These are phyloP conservation scores for Penicillium digitatum DNA, from an alignment of 2,329 filamentous ascomycete species.

Conservation along the genomic window DNA sequence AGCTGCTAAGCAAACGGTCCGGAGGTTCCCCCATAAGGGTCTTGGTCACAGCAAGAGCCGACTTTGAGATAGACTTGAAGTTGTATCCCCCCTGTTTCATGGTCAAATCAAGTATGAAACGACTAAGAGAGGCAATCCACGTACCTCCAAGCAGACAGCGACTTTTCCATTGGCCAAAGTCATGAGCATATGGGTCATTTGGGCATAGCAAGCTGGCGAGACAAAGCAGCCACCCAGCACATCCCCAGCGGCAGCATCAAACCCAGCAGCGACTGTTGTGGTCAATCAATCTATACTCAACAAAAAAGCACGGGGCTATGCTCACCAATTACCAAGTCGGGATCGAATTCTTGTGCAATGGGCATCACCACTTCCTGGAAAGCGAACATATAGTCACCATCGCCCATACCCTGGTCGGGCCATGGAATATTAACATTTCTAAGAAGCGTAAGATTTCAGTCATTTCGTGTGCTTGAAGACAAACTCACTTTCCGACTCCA, in stretches of 20 bases:
- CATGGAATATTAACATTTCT: slow-evolving; percentile 67
- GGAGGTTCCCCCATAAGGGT: slow-evolving; percentile 96
- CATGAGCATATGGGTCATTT: slow-evolving; percentile 99
- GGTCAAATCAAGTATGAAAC: background rate
- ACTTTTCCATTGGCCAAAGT: slow-evolving; percentile 84
- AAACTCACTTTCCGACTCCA: slow-evolving; percentile 53
- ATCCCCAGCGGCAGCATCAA: slow-evolving; percentile 92
- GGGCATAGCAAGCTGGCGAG: slow-evolving; percentile 83
- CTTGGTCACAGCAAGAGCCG: slow-evolving; percentile 82
- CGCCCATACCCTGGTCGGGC: slow-evolving; percentile 74
- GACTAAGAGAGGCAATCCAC: background rate
- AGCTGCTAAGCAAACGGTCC: slow-evolving; percentile 50
- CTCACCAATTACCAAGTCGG: slow-evolving; percentile 77
- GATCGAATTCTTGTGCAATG: slow-evolving; percentile 86
- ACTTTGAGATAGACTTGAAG: slow-evolving; percentile 83
- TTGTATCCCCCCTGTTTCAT: slow-evolving; percentile 74
- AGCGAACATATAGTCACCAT: slow-evolving; percentile 93
- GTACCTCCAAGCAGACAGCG: slow-evolving; percentile 77
- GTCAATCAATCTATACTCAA: slow-evolving; percentile 9
- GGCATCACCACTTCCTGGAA: slow-evolving; percentile 97
- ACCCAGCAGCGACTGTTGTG: slow-evolving; percentile 73
- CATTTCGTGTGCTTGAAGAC: background rate
- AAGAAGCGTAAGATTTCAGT: slow-evolving; percentile 13
- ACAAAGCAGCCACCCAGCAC: slow-evolving; percentile 91
- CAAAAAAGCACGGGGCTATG: background rate